Conservation (phyloP, 768 basidiomycete species). For the Clathrus columnatus region DNA sequence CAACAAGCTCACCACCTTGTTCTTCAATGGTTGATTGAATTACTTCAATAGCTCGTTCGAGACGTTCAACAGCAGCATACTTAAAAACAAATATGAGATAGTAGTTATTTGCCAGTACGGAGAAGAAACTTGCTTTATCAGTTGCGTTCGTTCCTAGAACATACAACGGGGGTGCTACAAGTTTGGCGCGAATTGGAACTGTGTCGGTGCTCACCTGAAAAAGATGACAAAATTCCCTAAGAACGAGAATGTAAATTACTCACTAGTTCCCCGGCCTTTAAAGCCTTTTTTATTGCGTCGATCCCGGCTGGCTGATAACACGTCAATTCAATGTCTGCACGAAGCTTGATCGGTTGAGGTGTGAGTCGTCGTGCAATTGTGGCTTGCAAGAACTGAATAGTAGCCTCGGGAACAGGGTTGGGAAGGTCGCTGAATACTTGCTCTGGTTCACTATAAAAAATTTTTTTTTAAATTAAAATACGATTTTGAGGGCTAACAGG, state of each 20-base stretch:
- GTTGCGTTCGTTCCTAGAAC: slow-evolving; percentile 94
- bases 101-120: neutral
- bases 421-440: slow-evolving; percentile 70
- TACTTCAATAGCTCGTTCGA: slow-evolving; percentile 88
- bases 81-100: slow-evolving; percentile 17
- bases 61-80: slow-evolving; percentile 84
- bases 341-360: slow-evolving; percentile 96
- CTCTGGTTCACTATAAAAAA: slow-evolving; percentile 51
- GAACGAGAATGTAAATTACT: neutral
- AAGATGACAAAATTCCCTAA: neutral
- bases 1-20: slow-evolving; percentile 75
- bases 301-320: slow-evolving; percentile 95
- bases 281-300: slow-evolving; percentile 90
- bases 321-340: slow-evolving; percentile 94
- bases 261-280: slow-evolving; percentile 75
- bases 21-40: slow-evolving; percentile 81
- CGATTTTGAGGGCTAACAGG: slow-evolving; percentile 10
- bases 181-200: slow-evolving; percentile 93
- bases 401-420: slow-evolving; percentile 46
- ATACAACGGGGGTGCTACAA: slow-evolving; percentile 94
- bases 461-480: neutral
- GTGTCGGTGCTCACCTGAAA: slow-evolving; percentile 60
- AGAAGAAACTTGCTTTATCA: slow-evolving; percentile 59
- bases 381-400: slow-evolving; percentile 53
- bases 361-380: slow-evolving; percentile 94